Evolutionary conservation across 2,329 filamentous ascomycete species (phyloP).

Genomic region (Trichophyton simii): DNA sequence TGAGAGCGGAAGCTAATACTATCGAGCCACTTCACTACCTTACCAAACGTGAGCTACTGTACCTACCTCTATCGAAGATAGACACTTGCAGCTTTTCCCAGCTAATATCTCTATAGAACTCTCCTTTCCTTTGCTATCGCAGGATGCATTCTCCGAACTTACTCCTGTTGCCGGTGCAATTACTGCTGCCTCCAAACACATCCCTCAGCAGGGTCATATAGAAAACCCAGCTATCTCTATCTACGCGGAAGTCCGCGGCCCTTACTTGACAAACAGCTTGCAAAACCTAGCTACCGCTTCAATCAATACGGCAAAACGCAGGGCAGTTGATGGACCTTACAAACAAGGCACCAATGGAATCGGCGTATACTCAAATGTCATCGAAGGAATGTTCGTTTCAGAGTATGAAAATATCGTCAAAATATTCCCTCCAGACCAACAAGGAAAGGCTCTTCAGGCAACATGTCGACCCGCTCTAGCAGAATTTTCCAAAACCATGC

Average conservation of each 20-base stretch:
- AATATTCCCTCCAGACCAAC: slow-evolving; percentile 76
- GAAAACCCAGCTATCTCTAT: slow-evolving; percentile 63
- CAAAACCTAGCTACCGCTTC: slow-evolving; percentile 81
- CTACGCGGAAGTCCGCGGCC: slow-evolving; percentile 74
- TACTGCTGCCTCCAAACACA: slow-evolving; percentile 46
- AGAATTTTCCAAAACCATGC: slow-evolving; percentile 72
- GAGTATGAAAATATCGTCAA: slow-evolving; percentile 86
- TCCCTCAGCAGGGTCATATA: slow-evolving; percentile 35
- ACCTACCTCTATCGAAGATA: neutral
- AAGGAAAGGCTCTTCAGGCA: slow-evolving; percentile 62
- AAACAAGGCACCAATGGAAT: slow-evolving; percentile 82
- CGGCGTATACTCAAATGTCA: slow-evolving; percentile 69
- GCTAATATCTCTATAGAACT: slow-evolving; percentile 33
- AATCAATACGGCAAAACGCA: slow-evolving; percentile 67
- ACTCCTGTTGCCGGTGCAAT: slow-evolving; percentile 69
- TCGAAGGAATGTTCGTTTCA: slow-evolving; percentile 75
- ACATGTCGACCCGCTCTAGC: slow-evolving; percentile 67
- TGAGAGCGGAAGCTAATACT: slow-evolving; percentile 64
- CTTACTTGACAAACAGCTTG: slow-evolving; percentile 70
- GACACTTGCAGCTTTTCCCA: neutral
- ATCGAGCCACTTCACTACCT: slow-evolving; percentile 87
- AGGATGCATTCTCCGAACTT: slow-evolving; percentile 62
- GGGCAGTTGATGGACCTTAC: slow-evolving; percentile 66
- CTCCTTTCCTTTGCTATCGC: slow-evolving; percentile 67
- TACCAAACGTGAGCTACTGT: slow-evolving; percentile 57